Evolutionary conservation across 169 alveolate species (phyloP).

Genomic region (Plasmodium coatneyi): DNA sequence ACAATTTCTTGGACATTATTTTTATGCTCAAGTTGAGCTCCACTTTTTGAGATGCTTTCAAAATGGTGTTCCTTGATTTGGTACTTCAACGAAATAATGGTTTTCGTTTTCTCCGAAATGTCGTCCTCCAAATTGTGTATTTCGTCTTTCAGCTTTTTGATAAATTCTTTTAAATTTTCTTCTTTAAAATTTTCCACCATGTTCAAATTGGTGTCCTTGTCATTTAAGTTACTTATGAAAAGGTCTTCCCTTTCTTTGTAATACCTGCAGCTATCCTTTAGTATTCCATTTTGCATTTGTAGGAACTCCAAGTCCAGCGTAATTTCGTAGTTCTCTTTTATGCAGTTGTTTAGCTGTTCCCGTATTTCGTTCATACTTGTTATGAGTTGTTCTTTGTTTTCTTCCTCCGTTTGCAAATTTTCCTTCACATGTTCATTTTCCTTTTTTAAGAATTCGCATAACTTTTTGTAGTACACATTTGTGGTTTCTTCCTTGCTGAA

Average conservation of each 20-base stretch:
- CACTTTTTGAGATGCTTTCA: constrained; percentile 9
- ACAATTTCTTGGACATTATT: constrained; percentile 37
- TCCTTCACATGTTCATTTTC: constrained; percentile 63
- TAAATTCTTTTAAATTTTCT: constrained; percentile 47
- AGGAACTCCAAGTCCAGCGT: constrained; percentile 50
- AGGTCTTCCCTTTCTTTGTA: constrained; percentile 52
- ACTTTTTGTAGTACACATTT: constrained; percentile 38
- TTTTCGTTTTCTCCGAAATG: constrained; percentile 1
- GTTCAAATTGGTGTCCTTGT: constrained; percentile 21
- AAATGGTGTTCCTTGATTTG: constrained; percentile 67
- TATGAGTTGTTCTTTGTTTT: constrained; percentile 45
- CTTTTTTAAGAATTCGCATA: constrained; percentile 41
- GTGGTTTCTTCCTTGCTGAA: constrained; percentile 57
- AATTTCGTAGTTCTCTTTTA: constrained; percentile 61
- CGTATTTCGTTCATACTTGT: constrained; percentile 32
- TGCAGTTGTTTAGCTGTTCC: constrained; percentile 29
- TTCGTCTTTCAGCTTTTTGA: constrained; percentile 41
- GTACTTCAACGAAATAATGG: constrained; percentile 37
- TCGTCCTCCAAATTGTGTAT: constrained; percentile 31
- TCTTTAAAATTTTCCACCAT: constrained; percentile 19
- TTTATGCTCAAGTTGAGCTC: constrained; percentile 3
- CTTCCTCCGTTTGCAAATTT: constrained; percentile 22
- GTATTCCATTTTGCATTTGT: constrained; percentile 51
- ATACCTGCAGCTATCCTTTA: constrained; percentile 39
- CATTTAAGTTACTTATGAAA: constrained; percentile 23